Evolutionary conservation across 371 early-diverging fungal genomes (phyloP), one percentile per base, ranked within the genome.

Genomic region (Mucor sp.): DNA sequence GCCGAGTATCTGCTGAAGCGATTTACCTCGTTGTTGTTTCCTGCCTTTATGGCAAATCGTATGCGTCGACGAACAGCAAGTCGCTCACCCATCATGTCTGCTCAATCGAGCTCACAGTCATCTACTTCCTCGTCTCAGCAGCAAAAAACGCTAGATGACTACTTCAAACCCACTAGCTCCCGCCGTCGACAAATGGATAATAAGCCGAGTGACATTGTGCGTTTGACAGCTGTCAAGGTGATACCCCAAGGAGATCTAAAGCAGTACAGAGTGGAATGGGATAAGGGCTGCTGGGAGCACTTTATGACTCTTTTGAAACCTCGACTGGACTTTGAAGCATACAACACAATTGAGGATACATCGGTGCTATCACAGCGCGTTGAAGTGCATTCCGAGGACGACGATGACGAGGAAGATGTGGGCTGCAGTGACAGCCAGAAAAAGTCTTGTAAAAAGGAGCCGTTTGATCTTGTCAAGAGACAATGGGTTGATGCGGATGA

Each of bases 401-500:
- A 59, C 19, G 7, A 28, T 11, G 23, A 32, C 2, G 17, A 47
- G 30, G 50, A 59, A 1, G 30, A 62, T 12, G 12, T 5, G 50
- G 23, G 25, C 53, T 11, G 2, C 1, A 30, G 23, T 9, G 57
- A 55, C 15, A 6, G 25, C 5, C 53, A 60, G 33, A 55, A 8
- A 0, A 6, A 7, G 25, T 5, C 19, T 7, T 23, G 4, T 5
- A 33, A 47, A 27, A 28, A 21, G 6, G 35, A 12, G 28, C 35
- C 55, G 37, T n/a, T 55, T 21, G 21, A 60, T 5, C 32, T 48
- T 23, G 58, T 71, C 0, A 68, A 70, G 23, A 57, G 74, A 32
- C 74, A 74, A 32, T 74, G 74, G 74, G 63, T 74, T 2, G 35
- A 68, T 25, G 62, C 71, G 1, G 33, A 12, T 0, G 60, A 63